Evolutionary conservation across 768 basidiomycete species (phyloP).

Genomic region (Royoungia palumana): DNA sequence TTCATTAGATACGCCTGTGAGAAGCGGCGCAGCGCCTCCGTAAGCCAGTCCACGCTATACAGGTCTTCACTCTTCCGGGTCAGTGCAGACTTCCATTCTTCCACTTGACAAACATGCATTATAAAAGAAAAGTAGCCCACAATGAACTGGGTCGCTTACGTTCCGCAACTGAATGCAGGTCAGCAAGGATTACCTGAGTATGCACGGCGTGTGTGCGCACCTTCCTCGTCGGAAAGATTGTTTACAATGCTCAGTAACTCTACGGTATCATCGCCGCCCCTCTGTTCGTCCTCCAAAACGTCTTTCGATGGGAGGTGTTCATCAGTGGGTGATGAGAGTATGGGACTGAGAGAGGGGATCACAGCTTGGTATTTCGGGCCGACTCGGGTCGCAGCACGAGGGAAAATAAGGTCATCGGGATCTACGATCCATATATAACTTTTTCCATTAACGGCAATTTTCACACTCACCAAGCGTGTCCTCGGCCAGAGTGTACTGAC

Average conservation of each 20-base stretch:
- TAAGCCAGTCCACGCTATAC: constrained; percentile 75
- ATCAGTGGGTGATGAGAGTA: constrained; percentile 33
- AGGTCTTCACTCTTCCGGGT: constrained; percentile 50
- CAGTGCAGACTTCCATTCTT: constrained; percentile 58
- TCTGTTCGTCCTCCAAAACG: constrained; percentile 42
- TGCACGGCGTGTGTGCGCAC: constrained; percentile 40
- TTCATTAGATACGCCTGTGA: constrained; percentile 63
- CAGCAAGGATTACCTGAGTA: constrained; percentile 20
- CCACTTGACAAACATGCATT: constrained; percentile 44
- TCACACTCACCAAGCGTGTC: constrained; percentile 74
- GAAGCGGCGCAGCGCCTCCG: constrained; percentile 68
- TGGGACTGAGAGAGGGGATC: constrained; percentile 40
- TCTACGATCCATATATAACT: constrained; percentile 50
- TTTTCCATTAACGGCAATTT: constrained; percentile 12
- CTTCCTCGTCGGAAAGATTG: constrained; percentile 62
- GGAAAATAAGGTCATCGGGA: constrained; percentile 95
- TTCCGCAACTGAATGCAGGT: constrained; percentile 47
- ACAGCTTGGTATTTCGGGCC: constrained; percentile 82
- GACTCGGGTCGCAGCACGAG: constrained; percentile 86
- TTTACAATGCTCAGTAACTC: constrained; percentile 68
- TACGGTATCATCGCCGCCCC: constrained; percentile 70
- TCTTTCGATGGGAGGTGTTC: not conserved
- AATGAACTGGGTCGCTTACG: constrained; percentile 38
- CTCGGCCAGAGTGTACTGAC: constrained; percentile 86
- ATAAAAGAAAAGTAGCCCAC: not conserved